These are phyloP conservation scores for Gypsophila paniculata DNA, from an alignment of 179 eudicot species.

Conservation along the genomic window DNA sequence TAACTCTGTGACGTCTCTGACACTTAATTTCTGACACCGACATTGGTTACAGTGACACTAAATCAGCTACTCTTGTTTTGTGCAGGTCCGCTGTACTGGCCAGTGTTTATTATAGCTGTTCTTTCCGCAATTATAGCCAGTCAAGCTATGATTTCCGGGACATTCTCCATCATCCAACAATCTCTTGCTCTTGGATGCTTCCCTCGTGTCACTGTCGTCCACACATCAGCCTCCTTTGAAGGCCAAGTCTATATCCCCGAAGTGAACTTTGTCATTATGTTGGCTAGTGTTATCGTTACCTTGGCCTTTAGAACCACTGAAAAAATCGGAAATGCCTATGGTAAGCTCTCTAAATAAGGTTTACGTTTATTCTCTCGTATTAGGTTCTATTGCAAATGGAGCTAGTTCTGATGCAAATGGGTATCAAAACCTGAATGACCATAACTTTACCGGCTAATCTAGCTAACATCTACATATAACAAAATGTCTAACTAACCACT, in stretches of 20 bases:
- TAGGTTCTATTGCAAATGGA: no score
- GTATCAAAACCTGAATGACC: no score
- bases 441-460: no score
- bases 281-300: slow-evolving; percentile 58
- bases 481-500: no score
- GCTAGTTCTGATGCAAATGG: no score
- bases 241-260: slow-evolving; percentile 84
- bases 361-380: neutral
- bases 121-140: slow-evolving; percentile 72
- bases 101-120: slow-evolving; percentile 54
- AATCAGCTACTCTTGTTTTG: neutral
- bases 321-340: slow-evolving; percentile 71
- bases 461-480: no score
- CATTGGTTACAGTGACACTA: no score
- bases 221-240: slow-evolving; percentile 53
- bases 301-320: slow-evolving; percentile 49
- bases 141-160: slow-evolving; percentile 67
- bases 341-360: slow-evolving; percentile 29
- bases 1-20: no score
- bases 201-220: slow-evolving; percentile 61
- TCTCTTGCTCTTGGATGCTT: slow-evolving; percentile 64
- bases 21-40: no score
- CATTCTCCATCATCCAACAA: slow-evolving; percentile 68
- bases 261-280: slow-evolving; percentile 62
- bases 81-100: slow-evolving; percentile 56